Base-by-base conservation (phyloP, 805 yeast genomes). In the Candida saitoana region DNA sequence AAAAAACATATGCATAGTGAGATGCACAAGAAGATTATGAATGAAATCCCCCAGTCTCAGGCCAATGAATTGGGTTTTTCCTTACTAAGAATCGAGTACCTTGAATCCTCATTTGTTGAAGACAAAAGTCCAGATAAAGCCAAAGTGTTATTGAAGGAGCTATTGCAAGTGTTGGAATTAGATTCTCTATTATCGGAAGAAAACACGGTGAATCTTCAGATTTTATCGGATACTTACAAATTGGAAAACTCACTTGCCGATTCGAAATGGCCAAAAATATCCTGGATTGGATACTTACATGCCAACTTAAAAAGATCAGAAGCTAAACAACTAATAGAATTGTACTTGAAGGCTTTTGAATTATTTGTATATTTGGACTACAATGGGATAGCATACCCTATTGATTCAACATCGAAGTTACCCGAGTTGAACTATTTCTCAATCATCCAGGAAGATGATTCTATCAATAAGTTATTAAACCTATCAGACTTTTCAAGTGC, bases 251-350 rank as follows among this genome's bases (percentile, higher is more conserved):
- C 54, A 7, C 51, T 67, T 29, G 38, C 45, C 1, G 61, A 59
- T 17, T 49, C 58, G 1, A 42, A 43, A 12, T 66, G 71, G 71
- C 71, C 71, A 15, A 65, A 66, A 34, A 48, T 61, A 6, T 50
- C 64, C 19, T 69, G 73, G 74, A 45, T 60, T 7, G 71, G 65
- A 30, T 69, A 56, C 42, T 40, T 69, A 14, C 55, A 50, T 15
- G 39, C 58, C 4, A 52, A 60, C 22, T 45, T 53, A 38, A 50
- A 49, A 18, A 46, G 55, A 32, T 53, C 62, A 20, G 70, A 63
- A 18, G 58, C 64, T 34, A 49, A 46, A 19, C 56, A 52, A 2
- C 56, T 67, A 20, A 45, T 61, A 8, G 51, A 45, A 8, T 37
- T 56, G 5, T 69, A 68, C 38, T 43, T 66, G 19, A 68, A 69